Conservation (phyloP, 805 yeast genomes). For the Osmozyma mogii region DNA sequence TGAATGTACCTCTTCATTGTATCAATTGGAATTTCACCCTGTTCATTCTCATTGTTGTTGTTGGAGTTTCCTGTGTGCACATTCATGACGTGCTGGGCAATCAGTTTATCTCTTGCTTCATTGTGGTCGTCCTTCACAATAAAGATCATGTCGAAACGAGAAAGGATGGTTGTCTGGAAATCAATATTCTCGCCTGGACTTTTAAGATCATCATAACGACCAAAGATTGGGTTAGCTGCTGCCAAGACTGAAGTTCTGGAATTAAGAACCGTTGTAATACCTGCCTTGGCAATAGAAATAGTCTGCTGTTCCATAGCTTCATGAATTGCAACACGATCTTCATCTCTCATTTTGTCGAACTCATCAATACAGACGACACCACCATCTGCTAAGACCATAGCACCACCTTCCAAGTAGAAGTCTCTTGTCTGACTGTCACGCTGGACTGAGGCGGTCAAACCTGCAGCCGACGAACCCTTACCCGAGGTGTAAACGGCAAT, state of each 20-base stretch:
- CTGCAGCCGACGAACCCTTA: conserved; percentile 99
- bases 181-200: conserved; percentile 98
- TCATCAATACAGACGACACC: conserved; percentile 99
- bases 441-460: conserved; percentile 96
- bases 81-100: conserved; percentile 92
- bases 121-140: conserved; percentile 94
- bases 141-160: conserved; percentile 98
- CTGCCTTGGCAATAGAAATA: conserved; percentile 97
- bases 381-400: conserved; percentile 99
- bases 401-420: conserved; percentile 97
- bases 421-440: conserved; percentile 83
- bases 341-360: conserved; percentile 98
- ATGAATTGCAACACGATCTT: conserved; percentile 96
- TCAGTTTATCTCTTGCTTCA: conserved; percentile 72
- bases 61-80: conserved; percentile 74
- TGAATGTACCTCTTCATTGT: conserved; percentile 89
- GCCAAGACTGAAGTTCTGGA: conserved; percentile 96
- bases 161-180: conserved; percentile 92
- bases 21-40: conserved; percentile 82
- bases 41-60: conserved; percentile 38
- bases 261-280: conserved; percentile 92
- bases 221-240: conserved; percentile 96
- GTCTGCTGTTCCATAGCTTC: conserved; percentile 99
- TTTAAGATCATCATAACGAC: conserved; percentile 92
- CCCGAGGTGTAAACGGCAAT: conserved; percentile 96